phyloP scores from a whole-genome alignment of 352 stramenopile genomes.

The Plasmopara halstedii region DNA sequence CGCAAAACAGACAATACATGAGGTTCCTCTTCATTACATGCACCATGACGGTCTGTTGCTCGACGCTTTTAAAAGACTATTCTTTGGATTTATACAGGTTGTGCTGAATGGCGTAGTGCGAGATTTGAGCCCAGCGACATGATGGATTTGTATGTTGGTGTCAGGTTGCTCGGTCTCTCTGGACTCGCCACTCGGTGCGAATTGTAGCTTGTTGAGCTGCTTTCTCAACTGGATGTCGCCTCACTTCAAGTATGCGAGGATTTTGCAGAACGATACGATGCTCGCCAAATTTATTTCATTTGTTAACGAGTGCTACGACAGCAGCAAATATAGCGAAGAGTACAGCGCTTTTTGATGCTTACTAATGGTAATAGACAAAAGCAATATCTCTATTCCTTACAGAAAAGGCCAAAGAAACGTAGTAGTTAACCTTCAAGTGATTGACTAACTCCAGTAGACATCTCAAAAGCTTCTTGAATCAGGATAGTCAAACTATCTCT shows the following conservation, averaged over 20 bases:
- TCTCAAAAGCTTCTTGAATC: too few species aligned
- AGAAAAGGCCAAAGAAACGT: too few species aligned
- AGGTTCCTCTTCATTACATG: constrained; percentile 66
- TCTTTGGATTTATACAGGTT: constrained; percentile 73
- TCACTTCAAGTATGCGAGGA: constrained; percentile 53
- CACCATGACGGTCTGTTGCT: constrained; percentile 62
- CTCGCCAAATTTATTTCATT: constrained; percentile 37
- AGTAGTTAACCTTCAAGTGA: too few species aligned
- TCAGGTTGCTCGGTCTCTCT: constrained; percentile 45
- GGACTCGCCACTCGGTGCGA: constrained; percentile 56
- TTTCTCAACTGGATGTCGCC: constrained; percentile 37
- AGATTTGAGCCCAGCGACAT: constrained; percentile 43
- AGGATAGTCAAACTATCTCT: too few species aligned
- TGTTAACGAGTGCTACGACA: constrained; percentile 32
- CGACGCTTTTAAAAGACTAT: constrained; percentile 45
- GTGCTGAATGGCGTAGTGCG: constrained; percentile 32
- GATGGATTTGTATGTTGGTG: constrained; percentile 69
- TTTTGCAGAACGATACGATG: constrained; percentile 58
- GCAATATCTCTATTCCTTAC: too few species aligned
- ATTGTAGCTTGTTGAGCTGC: constrained; percentile 41
- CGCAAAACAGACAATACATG: constrained; percentile 18
- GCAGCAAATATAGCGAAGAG: too few species aligned
- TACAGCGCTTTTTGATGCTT: too few species aligned
- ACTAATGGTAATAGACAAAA: too few species aligned
- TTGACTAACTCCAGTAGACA: too few species aligned